Conservation (phyloP, 2,329 filamentous ascomycete genomes). For the Pestalotiopsis sp. region DNA sequence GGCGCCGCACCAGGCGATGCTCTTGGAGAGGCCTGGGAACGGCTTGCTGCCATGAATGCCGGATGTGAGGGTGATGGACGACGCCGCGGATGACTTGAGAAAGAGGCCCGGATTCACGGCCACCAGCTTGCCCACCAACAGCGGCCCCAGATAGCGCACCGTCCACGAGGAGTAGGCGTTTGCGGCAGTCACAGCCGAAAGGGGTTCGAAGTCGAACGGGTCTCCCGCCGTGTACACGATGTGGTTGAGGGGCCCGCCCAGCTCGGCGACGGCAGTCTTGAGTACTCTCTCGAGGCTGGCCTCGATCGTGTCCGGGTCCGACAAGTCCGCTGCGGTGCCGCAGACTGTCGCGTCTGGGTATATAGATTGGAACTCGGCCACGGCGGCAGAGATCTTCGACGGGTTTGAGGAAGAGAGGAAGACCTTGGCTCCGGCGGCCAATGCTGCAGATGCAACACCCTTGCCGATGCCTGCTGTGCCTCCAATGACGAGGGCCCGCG, state of each 20-base stretch:
- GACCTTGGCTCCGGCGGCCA: not conserved
- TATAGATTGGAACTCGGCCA: not conserved
- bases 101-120: not conserved
- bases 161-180: not conserved
- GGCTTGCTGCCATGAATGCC: not conserved
- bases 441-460: not conserved
- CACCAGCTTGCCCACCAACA: not conserved
- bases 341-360: not conserved
- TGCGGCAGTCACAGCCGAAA: not conserved
- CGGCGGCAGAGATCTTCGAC: not conserved
- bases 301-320: not conserved
- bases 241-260: not conserved
- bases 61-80: not conserved
- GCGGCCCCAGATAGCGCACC: not conserved
- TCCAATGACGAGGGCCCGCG: not conserved
- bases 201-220: not conserved
- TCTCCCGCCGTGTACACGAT: not conserved
- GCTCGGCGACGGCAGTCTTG: not conserved
- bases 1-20: not conserved
- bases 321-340: not conserved
- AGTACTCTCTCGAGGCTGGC: not conserved
- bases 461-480: not conserved
- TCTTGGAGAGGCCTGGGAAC: not conserved
- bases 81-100: not conserved
- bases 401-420: not conserved